phyloP scores from a whole-genome alignment of 768 basidiomycete species.

The Lactifluus echinatus region DNA sequence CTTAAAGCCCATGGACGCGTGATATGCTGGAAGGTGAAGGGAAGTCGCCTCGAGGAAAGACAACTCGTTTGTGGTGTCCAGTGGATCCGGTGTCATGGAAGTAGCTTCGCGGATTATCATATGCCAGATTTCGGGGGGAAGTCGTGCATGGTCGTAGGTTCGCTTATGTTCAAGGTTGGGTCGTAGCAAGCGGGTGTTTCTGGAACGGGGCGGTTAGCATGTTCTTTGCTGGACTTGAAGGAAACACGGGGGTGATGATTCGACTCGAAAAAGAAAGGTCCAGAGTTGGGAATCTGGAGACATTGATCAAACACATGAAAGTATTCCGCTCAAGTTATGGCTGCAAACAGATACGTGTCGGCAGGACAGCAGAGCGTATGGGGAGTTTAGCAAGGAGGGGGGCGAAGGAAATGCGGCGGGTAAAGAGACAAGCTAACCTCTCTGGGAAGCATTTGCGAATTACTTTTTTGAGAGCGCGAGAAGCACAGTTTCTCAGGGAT shows the following conservation, averaged over 20 bases:
- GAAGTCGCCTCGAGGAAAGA: constrained; percentile 46
- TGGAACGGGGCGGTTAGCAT: background rate
- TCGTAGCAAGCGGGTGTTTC: background rate
- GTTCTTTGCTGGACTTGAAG: background rate
- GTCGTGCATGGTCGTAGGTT: constrained; percentile 18
- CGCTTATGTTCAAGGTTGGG: background rate
- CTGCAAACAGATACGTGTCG: background rate
- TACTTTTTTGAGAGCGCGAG: constrained; percentile 1
- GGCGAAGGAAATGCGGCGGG: background rate
- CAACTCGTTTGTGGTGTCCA: constrained; percentile 41
- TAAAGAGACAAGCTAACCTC: background rate
- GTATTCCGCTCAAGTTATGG: background rate
- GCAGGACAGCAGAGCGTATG: background rate
- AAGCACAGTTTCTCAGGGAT: background rate
- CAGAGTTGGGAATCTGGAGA: background rate
- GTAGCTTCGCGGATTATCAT: constrained; percentile 53
- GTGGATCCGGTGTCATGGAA: constrained; percentile 34
- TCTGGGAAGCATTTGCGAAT: background rate
- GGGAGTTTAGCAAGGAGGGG: background rate
- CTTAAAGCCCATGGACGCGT: constrained; percentile 40
- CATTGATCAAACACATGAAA: background rate
- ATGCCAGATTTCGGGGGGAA: constrained; percentile 63
- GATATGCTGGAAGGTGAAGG: constrained; percentile 39
- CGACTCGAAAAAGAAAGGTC: background rate
- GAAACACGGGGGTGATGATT: background rate